These are phyloP conservation scores for Xylariaceae sp. DNA, from an alignment of 2,329 filamentous ascomycete species.

Conservation along the genomic window DNA sequence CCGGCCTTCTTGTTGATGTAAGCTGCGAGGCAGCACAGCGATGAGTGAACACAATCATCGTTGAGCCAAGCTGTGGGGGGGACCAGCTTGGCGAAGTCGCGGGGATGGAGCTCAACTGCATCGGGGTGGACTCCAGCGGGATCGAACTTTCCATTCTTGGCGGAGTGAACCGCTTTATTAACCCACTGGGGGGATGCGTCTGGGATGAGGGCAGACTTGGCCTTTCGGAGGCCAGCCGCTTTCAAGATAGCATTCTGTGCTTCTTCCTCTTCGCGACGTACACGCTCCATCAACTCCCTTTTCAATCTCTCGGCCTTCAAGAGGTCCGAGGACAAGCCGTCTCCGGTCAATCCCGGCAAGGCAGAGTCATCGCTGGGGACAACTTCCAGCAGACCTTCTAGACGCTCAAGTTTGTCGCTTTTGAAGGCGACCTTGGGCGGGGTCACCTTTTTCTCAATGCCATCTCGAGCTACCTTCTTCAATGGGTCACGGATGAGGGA, in stretches of 20 bases:
- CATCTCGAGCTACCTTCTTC: too few species aligned
- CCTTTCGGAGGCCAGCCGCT: conserved; percentile 24
- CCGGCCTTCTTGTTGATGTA: conserved; percentile 54
- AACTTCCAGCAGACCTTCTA: conserved; percentile 19
- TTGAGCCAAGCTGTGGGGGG: conserved; percentile 62
- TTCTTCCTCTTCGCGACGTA: conserved; percentile 14
- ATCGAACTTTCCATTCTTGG: conserved; percentile 12
- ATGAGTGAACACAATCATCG: conserved; percentile 68
- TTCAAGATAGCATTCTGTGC: conserved; percentile 13
- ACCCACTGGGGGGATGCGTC: conserved; percentile 24
- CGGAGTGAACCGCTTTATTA: conserved; percentile 17
- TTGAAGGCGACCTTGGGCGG: too few species aligned
- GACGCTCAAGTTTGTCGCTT: too few species aligned
- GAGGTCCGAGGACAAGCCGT: conserved; percentile 10
- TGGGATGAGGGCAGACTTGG: conserved; percentile 21
- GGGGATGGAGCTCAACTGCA: conserved; percentile 45
- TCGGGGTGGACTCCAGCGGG: conserved; percentile 35
- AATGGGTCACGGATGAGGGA: too few species aligned
- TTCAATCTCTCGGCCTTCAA: conserved; percentile 16
- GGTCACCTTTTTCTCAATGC: too few species aligned
- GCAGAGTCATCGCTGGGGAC: conserved; percentile 24
- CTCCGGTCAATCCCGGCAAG: conserved; percentile 23
- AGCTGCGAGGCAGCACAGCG: conserved; percentile 55
- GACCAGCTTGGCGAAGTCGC: conserved; percentile 61
- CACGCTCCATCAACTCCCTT: conserved; percentile 12